Conservation (phyloP, 1,284 basidiomycete species). For the Sphaerobolus stellatus region DNA sequence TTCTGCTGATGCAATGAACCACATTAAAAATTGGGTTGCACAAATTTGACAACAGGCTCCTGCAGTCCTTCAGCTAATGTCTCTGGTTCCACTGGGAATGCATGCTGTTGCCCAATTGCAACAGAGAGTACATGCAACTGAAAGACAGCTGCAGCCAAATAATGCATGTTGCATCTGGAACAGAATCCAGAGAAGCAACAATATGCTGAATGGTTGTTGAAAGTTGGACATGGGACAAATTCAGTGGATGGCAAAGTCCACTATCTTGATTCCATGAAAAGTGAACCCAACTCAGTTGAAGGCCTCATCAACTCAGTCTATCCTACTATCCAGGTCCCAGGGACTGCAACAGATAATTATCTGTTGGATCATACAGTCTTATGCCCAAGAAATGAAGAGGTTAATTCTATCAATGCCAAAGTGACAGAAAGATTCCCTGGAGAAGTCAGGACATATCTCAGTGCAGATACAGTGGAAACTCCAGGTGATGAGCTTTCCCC, state of each 20-base stretch:
- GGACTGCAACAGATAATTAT: constrained; percentile 30
- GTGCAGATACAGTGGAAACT: constrained; percentile 9
- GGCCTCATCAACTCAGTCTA: constrained; percentile 28
- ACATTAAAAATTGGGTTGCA: no score
- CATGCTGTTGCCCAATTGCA: no score
- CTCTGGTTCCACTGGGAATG: no score
- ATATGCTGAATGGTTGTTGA: constrained; percentile 42
- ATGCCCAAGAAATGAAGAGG: constrained; percentile 36
- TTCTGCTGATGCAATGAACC: no score
- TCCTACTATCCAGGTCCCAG: constrained; percentile 23
- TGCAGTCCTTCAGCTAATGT: no score
- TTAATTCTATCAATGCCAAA: constrained; percentile 31
- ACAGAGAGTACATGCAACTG: no score
- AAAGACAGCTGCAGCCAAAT: no score
- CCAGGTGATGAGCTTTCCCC: constrained; percentile 19
- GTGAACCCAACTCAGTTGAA: constrained; percentile 11
- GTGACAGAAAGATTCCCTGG: constrained; percentile 33
- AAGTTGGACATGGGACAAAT: constrained; percentile 41
- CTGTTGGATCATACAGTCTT: constrained; percentile 39
- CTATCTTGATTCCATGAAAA: constrained; percentile 24
- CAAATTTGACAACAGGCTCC: no score
- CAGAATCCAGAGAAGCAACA: constrained; percentile 31
- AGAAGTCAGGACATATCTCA: constrained; percentile 18
- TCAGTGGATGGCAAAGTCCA: constrained; percentile 16
- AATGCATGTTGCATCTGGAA: constrained; percentile 31